phyloP scores from a whole-genome alignment of 2,329 filamentous ascomycete genomes.

The Cladosporium austrohemisphaericum region DNA sequence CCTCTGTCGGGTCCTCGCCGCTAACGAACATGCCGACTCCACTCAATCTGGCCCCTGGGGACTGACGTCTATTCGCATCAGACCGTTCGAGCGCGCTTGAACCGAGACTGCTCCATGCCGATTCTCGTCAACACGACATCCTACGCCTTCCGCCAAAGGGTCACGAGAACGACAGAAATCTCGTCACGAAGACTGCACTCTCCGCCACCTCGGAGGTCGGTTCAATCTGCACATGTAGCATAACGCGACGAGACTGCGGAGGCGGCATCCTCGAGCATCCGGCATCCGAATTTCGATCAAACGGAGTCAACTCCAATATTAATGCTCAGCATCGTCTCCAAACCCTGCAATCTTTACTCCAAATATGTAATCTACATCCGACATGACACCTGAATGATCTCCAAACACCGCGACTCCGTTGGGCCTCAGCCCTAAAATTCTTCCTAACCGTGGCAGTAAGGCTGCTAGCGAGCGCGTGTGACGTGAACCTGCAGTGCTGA shows the following conservation, averaged over 20 bases:
- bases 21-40: neutral
- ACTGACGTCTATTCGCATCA: neutral
- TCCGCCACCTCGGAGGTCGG: neutral
- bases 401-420: no score
- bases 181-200: neutral
- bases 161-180: neutral
- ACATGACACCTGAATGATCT: no score
- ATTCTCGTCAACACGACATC: neutral
- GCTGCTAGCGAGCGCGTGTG: slow-evolving; percentile 1
- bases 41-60: slow-evolving; percentile 6
- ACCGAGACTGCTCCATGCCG: neutral
- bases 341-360: no score
- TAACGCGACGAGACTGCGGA: no score
- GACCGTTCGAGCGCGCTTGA: neutral
- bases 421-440: no score
- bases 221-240: no score
- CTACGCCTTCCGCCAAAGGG: neutral
- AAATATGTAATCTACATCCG: no score
- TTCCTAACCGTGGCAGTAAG: neutral
- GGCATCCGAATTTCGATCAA: neutral
- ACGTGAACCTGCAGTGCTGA: no score
- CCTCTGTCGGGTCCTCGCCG: no score
- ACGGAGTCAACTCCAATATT: neutral
- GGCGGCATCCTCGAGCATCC: neutral
- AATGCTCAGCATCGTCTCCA: neutral